Evolutionary conservation across 306 rosid species (phyloP), one percentile per base, ranked within the genome.

Genomic region (Corylus americana): DNA sequence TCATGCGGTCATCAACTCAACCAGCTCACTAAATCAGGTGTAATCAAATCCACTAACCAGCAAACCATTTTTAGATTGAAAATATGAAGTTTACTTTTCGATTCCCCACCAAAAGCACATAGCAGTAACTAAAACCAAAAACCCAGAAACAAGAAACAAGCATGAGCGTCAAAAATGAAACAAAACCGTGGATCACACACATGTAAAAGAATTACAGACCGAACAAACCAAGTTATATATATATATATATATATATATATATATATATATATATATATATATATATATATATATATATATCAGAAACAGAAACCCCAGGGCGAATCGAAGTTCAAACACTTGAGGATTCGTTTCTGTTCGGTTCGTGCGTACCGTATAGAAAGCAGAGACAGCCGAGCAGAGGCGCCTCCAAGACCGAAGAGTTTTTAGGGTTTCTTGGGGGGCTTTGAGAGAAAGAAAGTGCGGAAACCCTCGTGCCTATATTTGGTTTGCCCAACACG

Each of bases 341-440:
- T 67, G 31, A 42, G 50, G 50, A 66, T 2, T 5, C 5, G 20
- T 66, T 1, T 67, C 18, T 8, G 27, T n/a, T 42, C 18, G 17
- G 50, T 67, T 67, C 8, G 11, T n/a, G 7, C 16, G 44, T 67
- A 67, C 72, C 72, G 51, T 4, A n/a, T n/a, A 18, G 71, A 25
- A 66, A 39, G 22, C 50, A 35, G 49, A 66, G 27, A 20, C 27
- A 67, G 51, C n/a, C 39, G 72, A 18, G 16, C 50, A 67, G 72
- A 67, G 50, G 72, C 72, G 72, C 72, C 72, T 67, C 72, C 72
- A 39, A 67, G 50, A 67, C 31, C 25, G 7, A 39, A 39, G 49
- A 66, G 27, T 16, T 29, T 13, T 22, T 29, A 62, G 69, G 72
- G 27, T 20, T 67, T 67, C 49, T 67, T 67, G 13, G 72, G 25